Base-by-base conservation (phyloP, 352 stramenopile species). In the Phytophthora pluvialis region DNA sequence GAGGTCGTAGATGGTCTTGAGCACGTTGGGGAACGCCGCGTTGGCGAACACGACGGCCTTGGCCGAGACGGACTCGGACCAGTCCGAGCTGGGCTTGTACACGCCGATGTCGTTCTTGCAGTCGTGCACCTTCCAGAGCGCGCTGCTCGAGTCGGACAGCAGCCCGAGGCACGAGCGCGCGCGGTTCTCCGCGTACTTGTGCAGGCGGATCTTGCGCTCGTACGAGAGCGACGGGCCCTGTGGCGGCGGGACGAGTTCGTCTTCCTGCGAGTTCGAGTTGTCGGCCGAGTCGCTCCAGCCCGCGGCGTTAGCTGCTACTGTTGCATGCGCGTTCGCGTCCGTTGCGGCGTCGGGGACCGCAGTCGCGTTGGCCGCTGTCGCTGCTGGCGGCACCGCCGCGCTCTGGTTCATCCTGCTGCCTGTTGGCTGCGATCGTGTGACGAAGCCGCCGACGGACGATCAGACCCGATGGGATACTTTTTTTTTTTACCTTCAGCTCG, bases 161-260 rank as follows among this genome's bases (percentile, higher is more conserved):
- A 94, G 61, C 1, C 83, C 81, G 25, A 94, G 67, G 64, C 86
- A 92, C 67, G 86, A 94, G 2, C 83, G 83, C 38, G 86, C 86
- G 42, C 86, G 82, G 68, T 94, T 94, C 65, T 94, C 86, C 11
- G 86, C 86, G 60, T 94, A 93, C 64, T 93, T 93, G 70, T 91
- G 86, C 13, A 93, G 64, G 2, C 86, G 83, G 49, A 94, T 93
- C 53, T 93, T 91, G 61, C 86, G 83, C 48, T 93, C 83, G 60
- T 93, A 94, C 31, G 86, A 94, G 15, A 94, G 82, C 47, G 86
- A 94, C 50, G 86, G 83, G 2, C 81, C 86, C 52, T 94, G 84
- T 21, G 79, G 69, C 4, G 70, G 67, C 49, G 78, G 57, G 38
- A 85, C 73, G 53, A 75, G 83, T 42, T 78, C 77, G 35, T 91